Percentiles rank a stretch among this genome's conserved stretches.
phyloP scores from a whole-genome alignment of 768 basidiomycete species.

The Termitomyces sp. region DNA sequence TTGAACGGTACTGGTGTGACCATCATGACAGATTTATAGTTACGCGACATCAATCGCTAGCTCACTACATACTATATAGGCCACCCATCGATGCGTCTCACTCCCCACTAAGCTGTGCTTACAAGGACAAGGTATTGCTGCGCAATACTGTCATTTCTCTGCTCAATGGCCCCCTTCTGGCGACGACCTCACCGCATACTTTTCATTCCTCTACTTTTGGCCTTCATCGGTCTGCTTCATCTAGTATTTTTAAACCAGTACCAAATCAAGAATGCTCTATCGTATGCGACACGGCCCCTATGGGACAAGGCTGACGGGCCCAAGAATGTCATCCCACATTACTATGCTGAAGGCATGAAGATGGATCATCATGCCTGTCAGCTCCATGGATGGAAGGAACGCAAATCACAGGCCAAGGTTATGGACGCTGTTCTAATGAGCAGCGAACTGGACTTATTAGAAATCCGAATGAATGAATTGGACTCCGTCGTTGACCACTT shows the following conservation, averaged over 20 bases:
- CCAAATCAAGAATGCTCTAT: slow-evolving; percentile 48
- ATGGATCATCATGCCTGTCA: slow-evolving; percentile 42
- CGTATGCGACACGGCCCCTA: slow-evolving; percentile 54
- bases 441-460: slow-evolving; percentile 60
- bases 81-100: not conserved
- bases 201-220: slow-evolving; percentile 29
- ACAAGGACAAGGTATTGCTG: slow-evolving; percentile 17
- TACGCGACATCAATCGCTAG: not conserved
- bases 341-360: slow-evolving; percentile 49
- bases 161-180: slow-evolving; percentile 18
- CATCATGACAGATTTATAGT: too few species aligned
- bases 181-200: slow-evolving; percentile 28
- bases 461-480: slow-evolving; percentile 61
- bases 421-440: slow-evolving; percentile 60
- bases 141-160: slow-evolving; percentile 11
- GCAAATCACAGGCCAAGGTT: slow-evolving; percentile 36
- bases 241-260: slow-evolving; percentile 38
- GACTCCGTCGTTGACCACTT: slow-evolving; percentile 54
- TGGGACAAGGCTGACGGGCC: slow-evolving; percentile 58
- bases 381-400: slow-evolving; percentile 52
- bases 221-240: slow-evolving; percentile 29
- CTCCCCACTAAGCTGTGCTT: slow-evolving; percentile 15
- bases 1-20: too few species aligned
- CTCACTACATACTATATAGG: not conserved
- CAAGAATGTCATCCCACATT: slow-evolving; percentile 45